A percentile compares a stretch with the other conserved stretches of the same genome.
phyloP scores from a whole-genome alignment of 495 filamentous ascomycete genomes.

The Penicillium coprophilum region DNA sequence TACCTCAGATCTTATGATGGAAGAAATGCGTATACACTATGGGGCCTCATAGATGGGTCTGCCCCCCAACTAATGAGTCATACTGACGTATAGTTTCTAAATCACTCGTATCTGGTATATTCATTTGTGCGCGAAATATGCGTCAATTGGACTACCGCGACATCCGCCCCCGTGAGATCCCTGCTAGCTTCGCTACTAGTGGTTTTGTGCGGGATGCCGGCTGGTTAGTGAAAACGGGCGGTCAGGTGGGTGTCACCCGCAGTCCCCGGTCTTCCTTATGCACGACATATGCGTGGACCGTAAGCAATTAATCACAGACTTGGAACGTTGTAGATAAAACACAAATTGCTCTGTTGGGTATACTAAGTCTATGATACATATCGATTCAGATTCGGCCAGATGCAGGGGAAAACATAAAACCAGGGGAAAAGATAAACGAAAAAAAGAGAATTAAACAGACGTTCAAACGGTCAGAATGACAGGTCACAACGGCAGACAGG shows the following conservation, averaged over 20 bases:
- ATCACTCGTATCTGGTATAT: neutral
- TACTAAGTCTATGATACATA: constrained; percentile 52
- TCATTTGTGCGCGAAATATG: neutral
- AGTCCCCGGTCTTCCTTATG: constrained; percentile 4
- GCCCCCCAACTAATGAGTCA: neutral
- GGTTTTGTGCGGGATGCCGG: neutral
- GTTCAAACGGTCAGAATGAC: constrained; percentile 20
- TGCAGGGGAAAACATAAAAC: constrained; percentile 22
- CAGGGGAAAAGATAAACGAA: constrained; percentile 15
- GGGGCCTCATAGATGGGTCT: constrained; percentile 2
- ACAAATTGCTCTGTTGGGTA: constrained; percentile 43
- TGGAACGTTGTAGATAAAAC: constrained; percentile 9
- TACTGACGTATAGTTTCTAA: neutral
- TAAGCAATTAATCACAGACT: neutral
- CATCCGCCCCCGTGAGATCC: constrained; percentile 8
- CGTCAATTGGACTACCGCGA: constrained; percentile 10
- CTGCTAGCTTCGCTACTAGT: constrained; percentile 6
- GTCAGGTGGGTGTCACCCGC: constrained; percentile 15
- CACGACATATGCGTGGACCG: constrained; percentile 6
- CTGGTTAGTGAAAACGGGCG: constrained; percentile 26
- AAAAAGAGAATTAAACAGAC: constrained; percentile 17
- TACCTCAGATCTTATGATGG: constrained; percentile 3
- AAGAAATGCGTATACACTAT: neutral
- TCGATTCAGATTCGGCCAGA: constrained; percentile 35
- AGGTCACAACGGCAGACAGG: constrained; percentile 18